phyloP scores from a whole-genome alignment of 2,329 filamentous ascomycete species.

The Fusarium guadeloupense region DNA sequence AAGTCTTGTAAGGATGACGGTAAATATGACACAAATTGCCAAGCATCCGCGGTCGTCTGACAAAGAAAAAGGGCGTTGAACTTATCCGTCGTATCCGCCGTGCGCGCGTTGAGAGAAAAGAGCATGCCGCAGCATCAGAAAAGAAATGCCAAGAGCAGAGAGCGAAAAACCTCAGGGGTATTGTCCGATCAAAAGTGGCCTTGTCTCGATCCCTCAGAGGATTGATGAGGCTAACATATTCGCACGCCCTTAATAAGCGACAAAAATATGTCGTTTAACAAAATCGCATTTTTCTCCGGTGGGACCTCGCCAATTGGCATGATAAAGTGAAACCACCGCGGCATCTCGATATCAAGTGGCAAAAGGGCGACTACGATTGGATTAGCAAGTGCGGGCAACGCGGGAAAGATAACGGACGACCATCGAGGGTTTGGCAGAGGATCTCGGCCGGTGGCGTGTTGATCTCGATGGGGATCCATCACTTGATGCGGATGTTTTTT shows the following conservation, averaged over 20 bases:
- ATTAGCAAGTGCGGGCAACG: neutral
- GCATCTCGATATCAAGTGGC: conserved; percentile 21
- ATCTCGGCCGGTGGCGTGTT: conserved; percentile 37
- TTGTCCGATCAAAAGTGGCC: neutral
- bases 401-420: conserved; percentile 11
- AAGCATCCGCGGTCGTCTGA: conserved; percentile 27
- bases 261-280: conserved; percentile 3
- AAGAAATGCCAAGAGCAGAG: neutral
- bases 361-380: conserved; percentile 1
- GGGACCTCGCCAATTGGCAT: neutral
- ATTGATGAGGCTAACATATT: conserved; percentile 16
- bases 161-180: neutral
- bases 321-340: conserved; percentile 9
- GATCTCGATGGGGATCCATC: conserved; percentile 36
- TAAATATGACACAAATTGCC: conserved; percentile 3
- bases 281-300: neutral
- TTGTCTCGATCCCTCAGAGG: conserved; percentile 16
- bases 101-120: conserved; percentile 6
- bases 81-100: conserved; percentile 24
- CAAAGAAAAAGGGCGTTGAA: conserved; percentile 16
- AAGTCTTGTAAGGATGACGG: neutral
- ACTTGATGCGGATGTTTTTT: conserved; percentile 18
- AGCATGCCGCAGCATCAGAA: conserved; percentile 19
- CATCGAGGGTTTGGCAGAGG: conserved; percentile 37
- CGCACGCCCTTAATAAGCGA: neutral